Evolutionary conservation across 2,329 filamentous ascomycete genomes (phyloP).

Genomic region (Harringtonia aguacate): DNA sequence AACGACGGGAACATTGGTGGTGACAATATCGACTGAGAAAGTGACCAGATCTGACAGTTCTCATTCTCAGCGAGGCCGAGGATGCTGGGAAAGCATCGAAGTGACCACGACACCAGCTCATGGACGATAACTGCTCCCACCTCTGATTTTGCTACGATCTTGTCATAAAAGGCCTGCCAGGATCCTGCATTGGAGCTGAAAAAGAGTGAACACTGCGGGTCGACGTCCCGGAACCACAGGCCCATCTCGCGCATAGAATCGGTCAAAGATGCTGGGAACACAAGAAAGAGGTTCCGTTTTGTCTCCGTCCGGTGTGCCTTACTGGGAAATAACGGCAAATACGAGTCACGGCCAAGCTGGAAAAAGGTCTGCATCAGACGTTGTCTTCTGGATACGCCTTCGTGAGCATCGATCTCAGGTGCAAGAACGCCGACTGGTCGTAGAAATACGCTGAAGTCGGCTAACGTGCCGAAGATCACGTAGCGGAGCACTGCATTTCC

Average conservation of each 20-base stretch:
- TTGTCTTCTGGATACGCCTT: slow-evolving; percentile 5
- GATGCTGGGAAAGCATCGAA: slow-evolving; percentile 29
- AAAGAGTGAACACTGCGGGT: slow-evolving; percentile 30
- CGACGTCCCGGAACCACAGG: slow-evolving; percentile 31
- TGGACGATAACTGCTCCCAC: slow-evolving; percentile 31
- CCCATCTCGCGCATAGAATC: slow-evolving; percentile 26
- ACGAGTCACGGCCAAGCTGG: slow-evolving; percentile 19
- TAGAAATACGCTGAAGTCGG: slow-evolving; percentile 12
- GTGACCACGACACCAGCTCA: slow-evolving; percentile 25
- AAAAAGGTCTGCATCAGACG: slow-evolving; percentile 16
- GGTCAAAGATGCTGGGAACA: slow-evolving; percentile 31
- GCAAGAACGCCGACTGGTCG: neutral
- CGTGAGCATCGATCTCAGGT: neutral
- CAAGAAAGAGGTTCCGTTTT: slow-evolving; percentile 32
- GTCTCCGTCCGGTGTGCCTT: slow-evolving; percentile 10
- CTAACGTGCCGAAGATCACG: slow-evolving; percentile 22
- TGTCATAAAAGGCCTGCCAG: slow-evolving; percentile 33
- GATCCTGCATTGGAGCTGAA: slow-evolving; percentile 29
- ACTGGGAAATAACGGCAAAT: slow-evolving; percentile 11
- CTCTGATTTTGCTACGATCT: slow-evolving; percentile 12
- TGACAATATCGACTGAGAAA: slow-evolving; percentile 22
- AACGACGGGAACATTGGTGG: slow-evolving; percentile 21
- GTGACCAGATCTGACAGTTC: slow-evolving; percentile 25
- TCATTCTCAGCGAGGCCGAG: slow-evolving; percentile 17
- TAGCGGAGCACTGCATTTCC: slow-evolving; percentile 20